Conservation (phyloP, 106 monocot species). For the Platanthera guangdongensis region DNA sequence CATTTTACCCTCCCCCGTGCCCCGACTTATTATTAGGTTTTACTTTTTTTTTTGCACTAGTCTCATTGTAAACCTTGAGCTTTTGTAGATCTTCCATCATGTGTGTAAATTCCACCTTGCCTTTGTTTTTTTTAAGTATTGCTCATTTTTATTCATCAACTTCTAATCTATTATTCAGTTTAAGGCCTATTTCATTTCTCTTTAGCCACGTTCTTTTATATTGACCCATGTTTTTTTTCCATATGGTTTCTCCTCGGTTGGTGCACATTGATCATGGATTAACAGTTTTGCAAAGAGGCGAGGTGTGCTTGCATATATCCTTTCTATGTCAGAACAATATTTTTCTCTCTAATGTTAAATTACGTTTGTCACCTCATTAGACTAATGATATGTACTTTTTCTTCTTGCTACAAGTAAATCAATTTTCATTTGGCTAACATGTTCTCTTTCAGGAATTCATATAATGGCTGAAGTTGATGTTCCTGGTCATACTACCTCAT, state of each 20-base stretch:
- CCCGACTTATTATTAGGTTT: not conserved
- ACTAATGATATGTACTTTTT: not conserved
- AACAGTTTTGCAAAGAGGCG: slow-evolving; percentile 86
- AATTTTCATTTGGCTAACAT: slow-evolving; percentile 1
- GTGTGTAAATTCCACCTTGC: not conserved
- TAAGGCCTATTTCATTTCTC: not conserved
- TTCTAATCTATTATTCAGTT: not conserved
- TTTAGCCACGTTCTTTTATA: not conserved
- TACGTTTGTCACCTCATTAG: not conserved
- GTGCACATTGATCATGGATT: slow-evolving; percentile 17
- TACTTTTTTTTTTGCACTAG: not conserved
- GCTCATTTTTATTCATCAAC: not conserved
- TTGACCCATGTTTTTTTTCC: slow-evolving; percentile 7
- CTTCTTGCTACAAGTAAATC: not conserved
- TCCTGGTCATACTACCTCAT: slow-evolving; percentile 93
- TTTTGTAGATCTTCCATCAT: not conserved
- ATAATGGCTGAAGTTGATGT: slow-evolving; percentile 97
- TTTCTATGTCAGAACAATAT: not conserved
- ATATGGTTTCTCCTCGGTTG: slow-evolving; percentile 8
- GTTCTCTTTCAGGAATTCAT: slow-evolving; percentile 56
- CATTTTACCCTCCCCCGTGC: no score
- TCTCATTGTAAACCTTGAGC: not conserved
- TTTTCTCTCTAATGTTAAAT: not conserved
- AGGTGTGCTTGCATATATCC: slow-evolving; percentile 35
- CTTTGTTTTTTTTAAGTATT: not conserved